A percentile compares a stretch with the other conserved stretches of the same genome.
phyloP scores from a whole-genome alignment of 352 stramenopile species.

The Globisporangium iwayamae region DNA sequence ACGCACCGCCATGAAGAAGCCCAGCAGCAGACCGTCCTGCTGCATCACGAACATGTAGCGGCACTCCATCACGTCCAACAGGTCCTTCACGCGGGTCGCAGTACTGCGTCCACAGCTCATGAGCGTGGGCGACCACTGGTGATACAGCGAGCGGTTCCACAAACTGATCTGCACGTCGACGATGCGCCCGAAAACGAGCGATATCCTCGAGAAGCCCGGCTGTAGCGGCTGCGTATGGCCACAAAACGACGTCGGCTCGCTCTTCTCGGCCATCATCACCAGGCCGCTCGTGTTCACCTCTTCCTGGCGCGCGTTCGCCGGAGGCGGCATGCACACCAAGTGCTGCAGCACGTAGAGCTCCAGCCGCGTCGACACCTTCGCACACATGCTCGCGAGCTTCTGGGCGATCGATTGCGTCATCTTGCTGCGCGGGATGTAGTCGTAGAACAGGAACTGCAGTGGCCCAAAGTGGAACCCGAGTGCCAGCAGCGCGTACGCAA shows the following conservation, averaged over 20 bases:
- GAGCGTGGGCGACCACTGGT: constrained; percentile 30
- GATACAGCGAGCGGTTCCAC: constrained; percentile 70
- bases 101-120: constrained; percentile 5
- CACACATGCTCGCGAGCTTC: constrained; percentile 31
- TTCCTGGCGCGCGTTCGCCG: constrained; percentile 7
- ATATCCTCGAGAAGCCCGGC: constrained; percentile 35
- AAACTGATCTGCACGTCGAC: constrained; percentile 53
- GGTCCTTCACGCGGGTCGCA: constrained; percentile 20
- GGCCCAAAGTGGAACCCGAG: constrained; percentile 76
- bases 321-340: constrained; percentile 36
- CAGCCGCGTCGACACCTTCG: constrained; percentile 34
- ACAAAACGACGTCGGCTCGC: constrained; percentile 17
- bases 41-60: constrained; percentile 73
- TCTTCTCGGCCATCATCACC: constrained; percentile 24
- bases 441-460: constrained; percentile 77
- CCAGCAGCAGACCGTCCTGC: constrained; percentile 51
- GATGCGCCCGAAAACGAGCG: constrained; percentile 51
- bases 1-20: constrained; percentile 45
- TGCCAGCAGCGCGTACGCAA: constrained; percentile 60
- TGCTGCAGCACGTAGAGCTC: constrained; percentile 61
- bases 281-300: constrained; percentile 8
- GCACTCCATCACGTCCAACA: constrained; percentile 38
- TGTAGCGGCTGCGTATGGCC: constrained; percentile 8
- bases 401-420: constrained; percentile 53
- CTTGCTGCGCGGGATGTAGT: constrained; percentile 55